These are phyloP conservation scores for Hammondia hammondi DNA, from an alignment of 169 alveolate genomes.

Conservation along the genomic window DNA sequence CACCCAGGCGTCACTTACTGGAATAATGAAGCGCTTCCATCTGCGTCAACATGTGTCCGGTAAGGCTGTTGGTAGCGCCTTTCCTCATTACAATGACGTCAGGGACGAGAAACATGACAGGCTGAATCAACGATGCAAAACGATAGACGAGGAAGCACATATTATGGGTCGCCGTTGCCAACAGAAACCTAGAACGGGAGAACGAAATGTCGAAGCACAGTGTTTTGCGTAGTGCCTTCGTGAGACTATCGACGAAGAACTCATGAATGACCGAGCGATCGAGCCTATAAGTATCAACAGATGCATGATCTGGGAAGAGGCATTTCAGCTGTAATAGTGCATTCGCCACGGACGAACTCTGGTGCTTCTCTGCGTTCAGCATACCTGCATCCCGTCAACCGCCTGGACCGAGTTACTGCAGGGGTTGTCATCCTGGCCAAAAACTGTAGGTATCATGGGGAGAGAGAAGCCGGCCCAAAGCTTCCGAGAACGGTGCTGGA, in stretches of 20 bases:
- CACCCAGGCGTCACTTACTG: constrained; percentile 34
- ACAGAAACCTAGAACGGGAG: too few relatives aligned
- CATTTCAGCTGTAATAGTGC: not conserved
- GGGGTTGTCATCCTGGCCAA: constrained; percentile 91
- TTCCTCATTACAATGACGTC: too few relatives aligned
- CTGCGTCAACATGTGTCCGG: not conserved
- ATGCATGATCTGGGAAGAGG: not conserved
- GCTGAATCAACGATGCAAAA: too few relatives aligned
- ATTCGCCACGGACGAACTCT: not conserved
- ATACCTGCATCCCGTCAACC: constrained; percentile 83
- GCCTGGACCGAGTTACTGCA: constrained; percentile 92
- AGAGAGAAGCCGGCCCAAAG: not conserved
- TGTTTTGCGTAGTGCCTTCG: too few relatives aligned
- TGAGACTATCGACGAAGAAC: too few relatives aligned
- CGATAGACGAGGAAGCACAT: too few relatives aligned
- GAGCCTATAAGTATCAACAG: not conserved
- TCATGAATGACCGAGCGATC: too few relatives aligned
- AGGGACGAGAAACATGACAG: too few relatives aligned
- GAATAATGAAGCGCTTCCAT: not conserved
- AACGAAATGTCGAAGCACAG: too few relatives aligned
- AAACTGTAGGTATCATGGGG: constrained; percentile 47
- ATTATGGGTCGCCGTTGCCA: too few relatives aligned
- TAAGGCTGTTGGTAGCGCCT: not conserved
- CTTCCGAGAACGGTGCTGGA: too few relatives aligned
- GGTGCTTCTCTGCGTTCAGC: constrained; percentile 29